Base-by-base conservation (phyloP, 371 early-diverging fungal genomes). In the Mucor saturninus region DNA sequence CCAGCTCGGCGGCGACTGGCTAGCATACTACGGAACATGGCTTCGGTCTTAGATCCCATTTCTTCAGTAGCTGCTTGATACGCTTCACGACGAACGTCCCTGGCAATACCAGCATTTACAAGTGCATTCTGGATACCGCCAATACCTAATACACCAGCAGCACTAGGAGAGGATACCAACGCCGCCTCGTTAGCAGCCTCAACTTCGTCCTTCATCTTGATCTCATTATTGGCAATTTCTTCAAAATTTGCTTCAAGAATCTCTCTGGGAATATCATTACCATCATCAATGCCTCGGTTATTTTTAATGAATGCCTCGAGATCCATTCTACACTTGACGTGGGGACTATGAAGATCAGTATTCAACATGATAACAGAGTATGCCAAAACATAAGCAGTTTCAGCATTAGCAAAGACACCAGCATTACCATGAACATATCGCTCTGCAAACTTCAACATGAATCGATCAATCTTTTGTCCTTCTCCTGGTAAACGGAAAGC, bases 391-490 rank as follows among this genome's bases (percentile, higher is more conserved):
- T 96, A 97, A 1, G 96, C 95, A 13, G 96, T 92, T 68, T 97
- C 80, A 15, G 95, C 94, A 67, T 90, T 92, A 46, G 91, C 86
- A 76, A 91, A 92, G 0, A 75, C 69, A 3, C 62, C 74, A 0
- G 91, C 90, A 68, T 96, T 96, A 49, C 88, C 86, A 61, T 89
- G 87, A 8, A 91, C 75, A 69, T 92, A 99, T 31, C 94, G 85
- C 72, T 96, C 94, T 38, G 97, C 97, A 84, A 98, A 99, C 73
- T 95, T 97, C 6, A 93, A 84, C 93, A 99, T 95, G 62, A 97
- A 95, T 28, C 99, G 85, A 75, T 99, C 98, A 71, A 98, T 98
- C 76, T 97, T 95, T 76, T 98, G 98, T n/a, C 94, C 88, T 77
- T 99, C 99, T 37, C 98, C 98, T 2, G 97, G 97, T 32, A 99